A percentile compares a stretch with the other conserved stretches of the same genome.
These are phyloP conservation scores for Scenedesmus sp. DNA, from an alignment of 163 green algal genomes.

Conservation along the genomic window DNA sequence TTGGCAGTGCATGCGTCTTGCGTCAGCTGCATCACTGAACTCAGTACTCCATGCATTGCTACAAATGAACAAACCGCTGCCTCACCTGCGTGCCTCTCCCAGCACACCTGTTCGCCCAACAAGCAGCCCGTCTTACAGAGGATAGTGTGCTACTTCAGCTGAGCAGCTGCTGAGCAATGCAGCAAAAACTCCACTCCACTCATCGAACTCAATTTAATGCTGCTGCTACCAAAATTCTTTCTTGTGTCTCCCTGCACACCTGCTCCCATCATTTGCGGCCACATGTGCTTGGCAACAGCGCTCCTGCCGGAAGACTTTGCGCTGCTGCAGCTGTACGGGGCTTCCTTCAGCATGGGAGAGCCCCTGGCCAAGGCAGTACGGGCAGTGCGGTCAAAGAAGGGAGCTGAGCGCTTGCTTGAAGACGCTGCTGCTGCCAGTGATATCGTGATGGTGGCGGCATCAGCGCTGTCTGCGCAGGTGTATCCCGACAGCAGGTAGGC, in stretches of 20 bases:
- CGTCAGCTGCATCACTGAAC: neutral
- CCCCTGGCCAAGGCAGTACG: constrained; percentile 2
- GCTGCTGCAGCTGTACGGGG: constrained; percentile 73
- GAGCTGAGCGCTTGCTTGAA: neutral
- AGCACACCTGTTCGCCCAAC: no score
- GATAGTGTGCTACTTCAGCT: no score
- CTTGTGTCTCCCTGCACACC: no score
- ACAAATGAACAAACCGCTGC: no score
- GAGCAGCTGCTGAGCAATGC: no score
- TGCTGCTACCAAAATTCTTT: no score
- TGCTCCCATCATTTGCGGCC: neutral
- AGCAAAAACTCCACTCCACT: no score
- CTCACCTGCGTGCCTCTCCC: no score
- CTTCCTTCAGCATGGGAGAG: constrained; percentile 12
- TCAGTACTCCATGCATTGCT: neutral
- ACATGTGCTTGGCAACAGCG: neutral
- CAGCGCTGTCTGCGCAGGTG: constrained; percentile 45
- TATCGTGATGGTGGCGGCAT: constrained; percentile 52
- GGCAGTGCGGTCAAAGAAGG: neutral
- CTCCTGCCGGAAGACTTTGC: constrained; percentile 78
- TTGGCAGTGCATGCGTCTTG: no score
- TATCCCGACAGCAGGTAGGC: constrained; percentile 49
- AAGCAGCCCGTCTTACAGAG: no score
- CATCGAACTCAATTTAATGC: no score
- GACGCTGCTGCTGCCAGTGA: constrained; percentile 12